Percentiles rank a stretch among this genome's conserved stretches.
These are phyloP conservation scores for Eucalyptus polybractea DNA, from an alignment of 345 rosid species.

Conservation along the genomic window DNA sequence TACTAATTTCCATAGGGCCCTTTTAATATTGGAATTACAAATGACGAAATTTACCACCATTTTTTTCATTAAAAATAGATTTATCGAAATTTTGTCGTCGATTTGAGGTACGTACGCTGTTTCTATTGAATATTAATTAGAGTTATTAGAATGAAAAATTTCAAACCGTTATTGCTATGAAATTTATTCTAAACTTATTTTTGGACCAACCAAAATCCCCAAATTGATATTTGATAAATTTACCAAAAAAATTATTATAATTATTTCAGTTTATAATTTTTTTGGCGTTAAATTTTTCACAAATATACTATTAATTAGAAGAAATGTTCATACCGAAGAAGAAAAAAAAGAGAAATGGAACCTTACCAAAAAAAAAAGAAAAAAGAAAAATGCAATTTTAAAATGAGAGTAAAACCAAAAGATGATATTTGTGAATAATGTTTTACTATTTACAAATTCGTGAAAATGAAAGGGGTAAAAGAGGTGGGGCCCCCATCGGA, in stretches of 20 bases:
- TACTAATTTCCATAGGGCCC: neutral
- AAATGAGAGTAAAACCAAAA: neutral
- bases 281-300: too few relatives aligned
- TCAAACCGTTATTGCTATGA: rapidly evolving
- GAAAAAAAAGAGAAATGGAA: too few relatives aligned
- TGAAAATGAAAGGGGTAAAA: neutral
- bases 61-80: neutral
- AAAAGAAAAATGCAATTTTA: too few relatives aligned
- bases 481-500: neutral
- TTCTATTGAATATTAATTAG: neutral
- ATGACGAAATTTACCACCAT: neutral
- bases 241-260: rapidly evolving
- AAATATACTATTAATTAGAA: too few relatives aligned
- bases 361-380: too few relatives aligned
- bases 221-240: neutral
- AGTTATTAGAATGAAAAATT: neutral
- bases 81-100: neutral
- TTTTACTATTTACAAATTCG: neutral
- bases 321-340: neutral
- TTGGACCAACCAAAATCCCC: rapidly evolving
- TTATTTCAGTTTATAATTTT: neutral
- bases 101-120: too few relatives aligned
- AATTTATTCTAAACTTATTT: neutral
- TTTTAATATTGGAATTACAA: neutral
- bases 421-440: neutral